Conservation (phyloP, 495 filamentous ascomycete genomes). For the Daldinia caldariorum region DNA sequence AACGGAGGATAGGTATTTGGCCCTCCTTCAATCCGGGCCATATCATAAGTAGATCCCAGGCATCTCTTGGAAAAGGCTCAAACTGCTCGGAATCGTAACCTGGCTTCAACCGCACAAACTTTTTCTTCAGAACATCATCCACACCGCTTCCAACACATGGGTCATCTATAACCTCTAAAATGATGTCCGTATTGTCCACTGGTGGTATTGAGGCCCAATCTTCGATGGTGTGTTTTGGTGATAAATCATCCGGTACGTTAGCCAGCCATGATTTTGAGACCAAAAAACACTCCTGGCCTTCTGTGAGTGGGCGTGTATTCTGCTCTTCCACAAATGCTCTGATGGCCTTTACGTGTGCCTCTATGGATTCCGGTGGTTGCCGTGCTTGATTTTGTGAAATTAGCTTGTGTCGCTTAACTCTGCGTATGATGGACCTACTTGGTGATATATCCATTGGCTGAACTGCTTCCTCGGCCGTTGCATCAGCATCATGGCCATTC, state of each 20-base stretch:
- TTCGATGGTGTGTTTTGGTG: constrained; percentile 32
- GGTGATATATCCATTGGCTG: constrained; percentile 11
- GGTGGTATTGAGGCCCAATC: constrained; percentile 55
- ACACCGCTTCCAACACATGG: constrained; percentile 46
- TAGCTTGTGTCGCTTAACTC: background rate
- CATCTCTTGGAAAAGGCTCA: constrained; percentile 77
- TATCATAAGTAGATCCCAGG: constrained; percentile 80
- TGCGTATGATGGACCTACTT: constrained; percentile 16
- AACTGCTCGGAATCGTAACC: constrained; percentile 77
- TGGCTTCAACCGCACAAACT: constrained; percentile 79
- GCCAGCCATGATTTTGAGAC: constrained; percentile 83
- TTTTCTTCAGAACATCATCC: constrained; percentile 51
- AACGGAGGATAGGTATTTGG: constrained; percentile 77
- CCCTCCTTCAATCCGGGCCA: constrained; percentile 82
- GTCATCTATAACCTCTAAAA: constrained; percentile 59
- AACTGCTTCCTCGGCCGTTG: background rate
- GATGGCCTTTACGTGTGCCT: constrained; percentile 74
- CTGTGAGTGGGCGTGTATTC: constrained; percentile 61
- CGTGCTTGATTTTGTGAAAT: constrained; percentile 30
- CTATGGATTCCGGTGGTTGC: constrained; percentile 38
- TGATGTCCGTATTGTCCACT: constrained; percentile 85
- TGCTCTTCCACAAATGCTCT: constrained; percentile 67
- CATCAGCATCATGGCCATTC: constrained; percentile 10
- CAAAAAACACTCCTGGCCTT: constrained; percentile 79
- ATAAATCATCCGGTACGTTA: constrained; percentile 60